Evolutionary conservation across 371 early-diverging fungal genomes (phyloP).

Genomic region (Mucor irregularis): DNA sequence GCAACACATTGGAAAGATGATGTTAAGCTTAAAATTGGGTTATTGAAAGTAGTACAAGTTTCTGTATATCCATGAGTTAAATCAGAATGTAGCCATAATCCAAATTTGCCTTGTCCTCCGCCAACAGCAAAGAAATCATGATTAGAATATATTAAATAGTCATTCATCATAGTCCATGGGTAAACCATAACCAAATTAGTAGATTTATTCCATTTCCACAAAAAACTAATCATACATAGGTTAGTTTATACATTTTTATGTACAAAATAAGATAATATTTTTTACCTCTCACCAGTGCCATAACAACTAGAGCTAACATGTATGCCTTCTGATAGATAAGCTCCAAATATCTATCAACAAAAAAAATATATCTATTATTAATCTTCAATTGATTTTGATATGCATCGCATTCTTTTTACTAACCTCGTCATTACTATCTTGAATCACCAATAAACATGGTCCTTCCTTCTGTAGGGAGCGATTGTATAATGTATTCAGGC

Average conservation of each 20-base stretch:
- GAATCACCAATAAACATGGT: constrained; percentile 36
- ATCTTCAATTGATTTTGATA: no score
- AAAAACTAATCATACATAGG: constrained; percentile 21
- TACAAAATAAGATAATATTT: no score
- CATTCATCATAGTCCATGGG: constrained; percentile 36
- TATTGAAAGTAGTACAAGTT: constrained; percentile 39
- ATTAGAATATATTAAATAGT: constrained; percentile 36
- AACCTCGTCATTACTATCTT: constrained; percentile 24
- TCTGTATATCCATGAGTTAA: constrained; percentile 40
- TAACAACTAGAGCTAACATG: constrained; percentile 28
- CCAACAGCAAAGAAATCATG: constrained; percentile 32
- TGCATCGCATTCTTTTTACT: neutral
- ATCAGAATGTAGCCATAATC: constrained; percentile 39
- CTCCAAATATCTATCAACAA: constrained; percentile 36
- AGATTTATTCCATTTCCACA: constrained; percentile 26
- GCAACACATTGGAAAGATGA: constrained; percentile 34
- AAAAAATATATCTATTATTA: no score
- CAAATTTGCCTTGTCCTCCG: constrained; percentile 39
- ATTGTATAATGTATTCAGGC: constrained; percentile 33
- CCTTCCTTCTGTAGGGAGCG: constrained; percentile 14
- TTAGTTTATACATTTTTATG: neutral
- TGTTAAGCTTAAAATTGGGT: constrained; percentile 20
- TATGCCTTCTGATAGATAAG: constrained; percentile 36
- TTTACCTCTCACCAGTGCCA: constrained; percentile 50
- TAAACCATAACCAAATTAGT: constrained; percentile 20